phyloP scores from a whole-genome alignment of 2,329 filamentous ascomycete genomes.

The Pseudogymnoascus sp. region DNA sequence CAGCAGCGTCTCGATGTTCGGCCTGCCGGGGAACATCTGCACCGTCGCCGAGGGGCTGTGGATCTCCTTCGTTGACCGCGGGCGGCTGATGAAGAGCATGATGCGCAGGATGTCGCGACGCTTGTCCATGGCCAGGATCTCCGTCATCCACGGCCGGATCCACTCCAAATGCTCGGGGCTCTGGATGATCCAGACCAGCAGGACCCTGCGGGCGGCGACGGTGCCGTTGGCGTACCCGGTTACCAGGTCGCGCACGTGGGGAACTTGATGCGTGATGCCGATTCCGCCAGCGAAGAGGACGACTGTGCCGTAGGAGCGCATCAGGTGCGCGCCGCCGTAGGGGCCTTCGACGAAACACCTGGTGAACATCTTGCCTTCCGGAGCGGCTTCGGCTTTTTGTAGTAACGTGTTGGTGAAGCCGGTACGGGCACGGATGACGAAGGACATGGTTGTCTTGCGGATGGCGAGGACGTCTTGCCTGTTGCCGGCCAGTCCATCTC shows the following conservation, averaged over 20 bases:
- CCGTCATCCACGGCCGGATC: constrained; percentile 78
- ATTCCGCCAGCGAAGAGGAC: constrained; percentile 75
- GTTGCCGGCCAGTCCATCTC: constrained; percentile 48
- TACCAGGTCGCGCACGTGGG: constrained; percentile 65
- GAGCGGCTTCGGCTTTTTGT: constrained; percentile 53
- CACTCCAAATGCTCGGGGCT: constrained; percentile 74
- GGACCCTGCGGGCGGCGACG: constrained; percentile 60
- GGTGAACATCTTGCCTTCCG: constrained; percentile 53
- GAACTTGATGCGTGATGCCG: constrained; percentile 71
- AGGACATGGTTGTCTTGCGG: constrained; percentile 58
- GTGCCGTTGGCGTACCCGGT: constrained; percentile 59
- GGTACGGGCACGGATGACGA: constrained; percentile 64
- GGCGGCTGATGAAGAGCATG: constrained; percentile 69
- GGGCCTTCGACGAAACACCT: constrained; percentile 66
- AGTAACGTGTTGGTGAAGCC: constrained; percentile 65
- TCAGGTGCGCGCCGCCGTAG: constrained; percentile 62
- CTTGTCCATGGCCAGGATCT: constrained; percentile 66
- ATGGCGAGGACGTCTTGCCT: constrained; percentile 49
- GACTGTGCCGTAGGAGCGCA: constrained; percentile 69
- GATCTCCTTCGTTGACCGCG: constrained; percentile 69
- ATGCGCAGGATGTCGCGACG: constrained; percentile 67
- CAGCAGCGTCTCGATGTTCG: constrained; percentile 64
- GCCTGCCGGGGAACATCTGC: constrained; percentile 75
- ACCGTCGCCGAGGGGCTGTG: constrained; percentile 69
- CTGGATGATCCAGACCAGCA: constrained; percentile 73